Evolutionary conservation across 805 yeast species (phyloP), one percentile per base, ranked within the genome.

Genomic region (Danielia oregonensis): DNA sequence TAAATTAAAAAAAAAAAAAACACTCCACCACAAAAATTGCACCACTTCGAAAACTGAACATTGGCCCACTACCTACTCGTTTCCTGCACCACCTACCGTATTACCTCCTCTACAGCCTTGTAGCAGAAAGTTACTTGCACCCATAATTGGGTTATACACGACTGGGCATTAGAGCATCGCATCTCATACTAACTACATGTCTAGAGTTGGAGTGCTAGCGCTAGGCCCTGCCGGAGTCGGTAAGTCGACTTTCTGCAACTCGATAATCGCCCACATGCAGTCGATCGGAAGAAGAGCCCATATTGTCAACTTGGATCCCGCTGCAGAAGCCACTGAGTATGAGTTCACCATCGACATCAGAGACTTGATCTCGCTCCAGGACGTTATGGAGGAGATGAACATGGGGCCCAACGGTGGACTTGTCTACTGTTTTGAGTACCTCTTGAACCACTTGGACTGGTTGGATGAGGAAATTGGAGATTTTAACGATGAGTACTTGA

Each of bases 191-290:
- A n/a, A n/a, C n/a, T n/a, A n/a, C 35, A 91, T 93, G 98, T 87
- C 97, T 3, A 73, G 96, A 63, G 96, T 88, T 2, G 98, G 97
- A 38, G 91, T 87, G 9, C 65, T 93, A 43, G 96, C 89, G 1
- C 62, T 93, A 45, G 98, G 98, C 1, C 98, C 98, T 13, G 98
- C 98, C 1, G 98, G 98, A 24, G 97, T 85, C 7, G 98, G 98
- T 8, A 91, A 71, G 59, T 79, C 93, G 30, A 87, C 98, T 0
- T 93, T 91, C 54, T 91, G 97, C 64, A 85, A 86, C 51, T 70
- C 95, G 3, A 73, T 93, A 41, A 82, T 93, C 29, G 63, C 91
- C 1, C 84, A 91, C 58, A 84, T 93, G 80, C 95, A 88, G 57
- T 73, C 87, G 13, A 72, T 85, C 23, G 97, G 97, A 1, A 79